Evolutionary conservation across 2,329 filamentous ascomycete species (phyloP).

Genomic region (Colletotrichum sp.): DNA sequence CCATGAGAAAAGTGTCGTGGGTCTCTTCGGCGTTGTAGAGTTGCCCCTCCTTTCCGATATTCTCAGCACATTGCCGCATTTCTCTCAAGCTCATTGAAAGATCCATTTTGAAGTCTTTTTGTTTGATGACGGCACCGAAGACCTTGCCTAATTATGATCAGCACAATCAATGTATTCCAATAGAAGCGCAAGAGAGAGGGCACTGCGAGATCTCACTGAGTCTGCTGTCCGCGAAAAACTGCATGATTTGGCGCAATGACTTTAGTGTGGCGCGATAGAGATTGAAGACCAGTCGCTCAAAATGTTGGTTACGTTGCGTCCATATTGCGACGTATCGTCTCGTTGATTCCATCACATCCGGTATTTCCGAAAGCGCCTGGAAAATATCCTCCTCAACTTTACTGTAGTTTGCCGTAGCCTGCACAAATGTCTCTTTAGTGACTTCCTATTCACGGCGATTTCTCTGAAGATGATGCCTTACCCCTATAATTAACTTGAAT

Average conservation of each 20-base stretch:
- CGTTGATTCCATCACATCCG: conserved; percentile 5
- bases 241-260: conserved; percentile 13
- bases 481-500: not conserved
- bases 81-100: not conserved
- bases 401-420: not conserved
- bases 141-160: not conserved
- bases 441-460: fast-evolving
- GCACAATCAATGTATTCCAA: not conserved
- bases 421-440: not conserved
- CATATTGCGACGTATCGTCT: conserved; percentile 9
- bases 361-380: conserved; percentile 9
- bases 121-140: not conserved
- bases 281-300: conserved; percentile 13
- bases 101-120: not conserved
- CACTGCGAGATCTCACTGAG: not conserved
- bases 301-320: not conserved
- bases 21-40: not conserved
- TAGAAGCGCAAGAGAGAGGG: not conserved
- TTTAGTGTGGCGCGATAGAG: conserved; percentile 10
- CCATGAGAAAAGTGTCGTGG: not conserved
- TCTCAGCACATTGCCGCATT: not conserved
- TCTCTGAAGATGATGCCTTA: not conserved
- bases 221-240: conserved; percentile 18
- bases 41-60: not conserved
- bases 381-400: not conserved